Percentiles rank a stretch among this genome's conserved stretches.
Evolutionary conservation across 129 eudicot genomes (phyloP).

Genomic region (Artemisia tridentata): DNA sequence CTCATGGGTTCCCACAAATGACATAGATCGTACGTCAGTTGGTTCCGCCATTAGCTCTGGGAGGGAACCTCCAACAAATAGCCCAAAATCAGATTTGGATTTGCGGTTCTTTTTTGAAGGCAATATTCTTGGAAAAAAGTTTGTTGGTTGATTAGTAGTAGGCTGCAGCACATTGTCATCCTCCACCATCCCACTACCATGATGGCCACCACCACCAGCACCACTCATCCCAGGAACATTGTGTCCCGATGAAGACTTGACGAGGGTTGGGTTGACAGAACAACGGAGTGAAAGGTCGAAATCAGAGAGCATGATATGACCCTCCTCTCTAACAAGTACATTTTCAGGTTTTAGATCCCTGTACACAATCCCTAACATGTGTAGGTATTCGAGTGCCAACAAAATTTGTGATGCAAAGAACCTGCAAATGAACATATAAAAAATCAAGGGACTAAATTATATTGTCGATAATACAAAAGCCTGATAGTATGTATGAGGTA

Average conservation of each 20-base stretch:
- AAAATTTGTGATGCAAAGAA: conserved; percentile 22
- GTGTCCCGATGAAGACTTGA: conserved; percentile 11
- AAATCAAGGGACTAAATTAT: not conserved
- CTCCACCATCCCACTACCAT: conserved; percentile 5
- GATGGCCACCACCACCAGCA: not conserved
- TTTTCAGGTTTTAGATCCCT: conserved; percentile 23
- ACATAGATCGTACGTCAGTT: conserved; percentile 3
- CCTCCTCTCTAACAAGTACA: conserved; percentile 23
- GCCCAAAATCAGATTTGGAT: conserved; percentile 22
- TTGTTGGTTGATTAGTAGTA: conserved; percentile 18
- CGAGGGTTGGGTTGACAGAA: conserved; percentile 24
- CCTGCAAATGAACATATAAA: conserved; percentile 10
- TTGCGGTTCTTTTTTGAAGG: conserved; percentile 27
- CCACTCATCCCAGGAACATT: not conserved
- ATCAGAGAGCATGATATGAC: conserved; percentile 29
- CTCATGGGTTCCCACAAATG: conserved; percentile 25
- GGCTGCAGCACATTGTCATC: conserved; percentile 16
- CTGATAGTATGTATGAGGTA: not conserved
- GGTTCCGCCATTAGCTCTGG: conserved; percentile 27
- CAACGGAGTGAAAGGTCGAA: conserved; percentile 26
- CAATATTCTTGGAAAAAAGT: conserved; percentile 25
- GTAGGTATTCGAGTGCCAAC: conserved; percentile 26
- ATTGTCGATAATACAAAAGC: not conserved
- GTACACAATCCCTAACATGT: conserved; percentile 25
- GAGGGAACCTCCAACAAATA: conserved; percentile 10